Evolutionary conservation across 495 filamentous ascomycete species (phyloP).

Genomic region (Podospora bellae-mahoneyi): DNA sequence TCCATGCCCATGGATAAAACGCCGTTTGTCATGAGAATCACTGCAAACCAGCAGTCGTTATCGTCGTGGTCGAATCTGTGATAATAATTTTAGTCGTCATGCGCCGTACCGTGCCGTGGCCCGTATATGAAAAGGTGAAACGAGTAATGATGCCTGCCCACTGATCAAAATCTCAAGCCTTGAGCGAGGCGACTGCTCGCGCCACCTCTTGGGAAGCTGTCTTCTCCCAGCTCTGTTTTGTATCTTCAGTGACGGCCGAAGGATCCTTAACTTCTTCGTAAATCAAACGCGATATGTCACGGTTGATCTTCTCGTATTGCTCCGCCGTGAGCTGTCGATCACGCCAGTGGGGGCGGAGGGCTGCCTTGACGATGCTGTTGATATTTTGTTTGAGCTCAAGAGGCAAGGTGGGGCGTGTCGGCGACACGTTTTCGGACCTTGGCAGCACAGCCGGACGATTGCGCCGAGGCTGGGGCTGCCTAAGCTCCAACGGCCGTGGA

Average conservation of each 20-base stretch:
- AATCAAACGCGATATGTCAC: slow-evolving; percentile 74
- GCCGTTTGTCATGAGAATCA: background rate
- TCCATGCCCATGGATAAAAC: background rate
- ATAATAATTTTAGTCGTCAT: background rate
- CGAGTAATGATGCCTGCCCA: background rate
- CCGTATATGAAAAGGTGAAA: background rate
- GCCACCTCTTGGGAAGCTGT: slow-evolving; percentile 72
- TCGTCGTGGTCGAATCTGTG: background rate
- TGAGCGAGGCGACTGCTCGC: slow-evolving; percentile 53
- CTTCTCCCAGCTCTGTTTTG: slow-evolving; percentile 61
- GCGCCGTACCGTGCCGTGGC: background rate
- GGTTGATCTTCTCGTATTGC: slow-evolving; percentile 84
- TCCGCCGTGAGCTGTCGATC: slow-evolving; percentile 69
- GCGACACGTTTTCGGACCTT: slow-evolving; percentile 54
- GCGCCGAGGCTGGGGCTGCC: slow-evolving; percentile 51
- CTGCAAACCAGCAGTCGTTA: background rate
- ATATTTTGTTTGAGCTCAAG: slow-evolving; percentile 74
- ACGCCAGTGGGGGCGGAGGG: slow-evolving; percentile 72
- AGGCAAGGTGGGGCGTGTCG: slow-evolving; percentile 55
- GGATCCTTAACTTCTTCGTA: slow-evolving; percentile 73
- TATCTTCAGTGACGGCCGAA: slow-evolving; percentile 50
- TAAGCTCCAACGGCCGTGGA: slow-evolving; percentile 36
- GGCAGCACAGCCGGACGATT: slow-evolving; percentile 31
- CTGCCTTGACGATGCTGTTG: slow-evolving; percentile 72
- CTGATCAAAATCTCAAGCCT: slow-evolving; percentile 31